Evolutionary conservation across 345 rosid species (phyloP).

Genomic region (Moringa oleifera): DNA sequence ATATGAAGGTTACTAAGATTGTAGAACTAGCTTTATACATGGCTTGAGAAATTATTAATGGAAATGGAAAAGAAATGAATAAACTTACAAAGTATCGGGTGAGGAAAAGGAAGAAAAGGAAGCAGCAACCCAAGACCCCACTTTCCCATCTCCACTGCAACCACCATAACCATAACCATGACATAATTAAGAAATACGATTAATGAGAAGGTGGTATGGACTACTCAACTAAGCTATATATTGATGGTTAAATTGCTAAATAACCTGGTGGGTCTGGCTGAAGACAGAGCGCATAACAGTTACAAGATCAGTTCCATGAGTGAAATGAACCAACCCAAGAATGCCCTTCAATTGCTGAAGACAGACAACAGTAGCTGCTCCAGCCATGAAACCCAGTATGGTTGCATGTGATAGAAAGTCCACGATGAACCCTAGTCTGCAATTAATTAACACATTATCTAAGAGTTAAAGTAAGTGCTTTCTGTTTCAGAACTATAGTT

Average conservation of each 20-base stretch:
- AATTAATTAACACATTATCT: background rate
- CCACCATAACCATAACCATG: conserved; percentile 1
- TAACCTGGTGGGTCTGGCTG: conserved; percentile 69
- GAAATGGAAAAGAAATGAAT: too few relatives aligned
- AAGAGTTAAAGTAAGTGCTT: too few relatives aligned
- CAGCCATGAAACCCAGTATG: conserved; percentile 96
- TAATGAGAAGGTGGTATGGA: too few relatives aligned
- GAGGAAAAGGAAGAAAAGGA: conserved; percentile 75
- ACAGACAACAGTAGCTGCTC: conserved; percentile 97
- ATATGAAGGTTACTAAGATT: too few relatives aligned
- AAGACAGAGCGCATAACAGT: conserved; percentile 82
- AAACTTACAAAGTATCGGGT: conserved; percentile 69
- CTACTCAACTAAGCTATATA: background rate
- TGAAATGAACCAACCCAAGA: conserved; percentile 75
- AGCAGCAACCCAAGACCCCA: conserved; percentile 72
- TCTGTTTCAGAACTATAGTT: too few relatives aligned
- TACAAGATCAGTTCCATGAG: conserved; percentile 68
- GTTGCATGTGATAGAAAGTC: conserved; percentile 96
- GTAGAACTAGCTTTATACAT: too few relatives aligned
- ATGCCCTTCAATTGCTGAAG: conserved; percentile 93
- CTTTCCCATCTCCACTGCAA: conserved; percentile 99
- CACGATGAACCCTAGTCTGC: conserved; percentile 91
- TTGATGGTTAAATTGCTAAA: background rate
- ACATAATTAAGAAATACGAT: too few relatives aligned
- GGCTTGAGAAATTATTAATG: too few relatives aligned